Evolutionary conservation across 106 monocot genomes (phyloP), one percentile per base, ranked within the genome.

Genomic region (Alisma plantagoaquatica): DNA sequence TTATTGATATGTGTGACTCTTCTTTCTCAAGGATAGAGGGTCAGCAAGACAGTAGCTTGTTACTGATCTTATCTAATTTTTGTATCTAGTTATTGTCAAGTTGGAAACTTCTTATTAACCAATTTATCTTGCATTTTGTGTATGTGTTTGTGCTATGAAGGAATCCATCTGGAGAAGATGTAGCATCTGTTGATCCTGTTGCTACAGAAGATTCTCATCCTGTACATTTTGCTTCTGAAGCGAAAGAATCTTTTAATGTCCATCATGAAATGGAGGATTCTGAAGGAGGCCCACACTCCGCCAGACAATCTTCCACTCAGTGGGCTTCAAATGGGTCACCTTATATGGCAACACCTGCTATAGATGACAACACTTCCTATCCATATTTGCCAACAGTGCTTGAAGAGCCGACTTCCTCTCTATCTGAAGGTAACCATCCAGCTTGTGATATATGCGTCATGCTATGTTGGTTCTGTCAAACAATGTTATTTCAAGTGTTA

Each of bases 391-490:
- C 98, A 54, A 66, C 90, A 7, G 98, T 99, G 20, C 75, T 73
- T 67, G 98, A 99, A 57, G 90, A 99, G 60, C 98, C 86, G 21
- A 57, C 69, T 49, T 99, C 98, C 65, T 99, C 98, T 28, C 77
- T 90, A 66, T 99, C 98, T 64, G 98, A 99, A 91, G 98, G 98
- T 91, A 75, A 10, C 41, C 3, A 35, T n/a, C n/a, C n/a, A n/a
- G n/a, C n/a, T n/a, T n/a, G n/a, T n/a, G n/a, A n/a, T n/a, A n/a
- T n/a, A n/a, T n/a, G n/a, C n/a, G n/a, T n/a, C n/a, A n/a, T n/a
- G n/a, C n/a, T n/a, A 31, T 22, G 19, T 56, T 2, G 14, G 9
- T 19, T 1, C 3, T 56, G 15, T 20, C 28, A 16, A 35, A 2
- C 14, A 32, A 33, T 35, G 20, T 56, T 38, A 38, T 7, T 38